Conservation (phyloP, 2,329 filamentous ascomycete species). For the Aspergillus viridinutans region DNA sequence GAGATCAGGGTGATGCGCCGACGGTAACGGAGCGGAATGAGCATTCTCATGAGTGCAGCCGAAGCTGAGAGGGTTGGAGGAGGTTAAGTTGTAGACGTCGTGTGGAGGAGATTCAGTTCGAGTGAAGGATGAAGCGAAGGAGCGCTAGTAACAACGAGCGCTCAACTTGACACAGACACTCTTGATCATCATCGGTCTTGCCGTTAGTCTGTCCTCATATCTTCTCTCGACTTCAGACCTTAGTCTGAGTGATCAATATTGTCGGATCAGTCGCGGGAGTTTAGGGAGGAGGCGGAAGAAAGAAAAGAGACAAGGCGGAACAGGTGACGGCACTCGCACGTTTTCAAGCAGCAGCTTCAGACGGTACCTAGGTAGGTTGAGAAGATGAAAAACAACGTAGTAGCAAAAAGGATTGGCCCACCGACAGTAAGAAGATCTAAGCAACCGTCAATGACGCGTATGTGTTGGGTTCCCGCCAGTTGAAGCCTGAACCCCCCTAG, state of each 20-base stretch:
- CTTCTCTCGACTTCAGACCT: background rate
- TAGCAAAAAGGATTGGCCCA: background rate
- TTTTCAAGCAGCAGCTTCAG: too few species aligned
- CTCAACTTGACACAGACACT: slow-evolving; percentile 3
- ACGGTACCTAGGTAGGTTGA: background rate
- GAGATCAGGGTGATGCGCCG: slow-evolving; percentile 45
- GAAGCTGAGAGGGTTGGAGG: background rate
- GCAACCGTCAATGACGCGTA: background rate
- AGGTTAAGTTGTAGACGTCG: slow-evolving; percentile 2
- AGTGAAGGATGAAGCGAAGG: background rate
- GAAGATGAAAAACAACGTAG: background rate
- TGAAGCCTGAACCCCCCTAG: background rate
- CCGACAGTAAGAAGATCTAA: background rate
- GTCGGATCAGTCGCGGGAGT: background rate
- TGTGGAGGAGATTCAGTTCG: background rate
- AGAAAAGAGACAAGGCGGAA: background rate
- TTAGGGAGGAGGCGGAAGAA: background rate
- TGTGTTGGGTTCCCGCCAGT: background rate
- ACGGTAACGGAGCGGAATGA: slow-evolving; percentile 38
- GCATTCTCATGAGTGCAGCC: slow-evolving; percentile 24
- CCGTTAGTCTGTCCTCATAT: background rate
- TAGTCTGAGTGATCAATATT: background rate
- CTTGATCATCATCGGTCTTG: slow-evolving; percentile 5
- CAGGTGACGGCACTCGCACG: background rate
- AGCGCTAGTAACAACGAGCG: slow-evolving; percentile 6